A percentile compares a stretch with the other conserved stretches of the same genome.
Conservation (phyloP, 192 early-diverging fungal genomes). For the Linnemannia schmuckeri region DNA sequence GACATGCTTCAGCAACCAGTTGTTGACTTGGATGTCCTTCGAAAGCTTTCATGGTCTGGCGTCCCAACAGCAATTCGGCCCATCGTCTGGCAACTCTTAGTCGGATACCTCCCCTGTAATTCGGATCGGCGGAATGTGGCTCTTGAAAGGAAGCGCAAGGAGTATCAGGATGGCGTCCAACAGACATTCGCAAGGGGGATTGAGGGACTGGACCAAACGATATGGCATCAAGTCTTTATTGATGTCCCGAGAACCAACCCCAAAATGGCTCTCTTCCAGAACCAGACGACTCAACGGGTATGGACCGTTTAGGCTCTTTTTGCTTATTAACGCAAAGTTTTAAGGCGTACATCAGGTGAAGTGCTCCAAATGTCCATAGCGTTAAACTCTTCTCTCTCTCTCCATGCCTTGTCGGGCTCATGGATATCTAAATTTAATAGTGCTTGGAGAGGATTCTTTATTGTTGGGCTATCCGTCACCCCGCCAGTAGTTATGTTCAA, state of each 20-base stretch:
- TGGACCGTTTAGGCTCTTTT: background rate
- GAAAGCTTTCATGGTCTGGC: slow-evolving; percentile 93
- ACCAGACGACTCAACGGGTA: slow-evolving; percentile 83
- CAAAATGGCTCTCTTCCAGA: slow-evolving; percentile 87
- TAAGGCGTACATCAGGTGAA: background rate
- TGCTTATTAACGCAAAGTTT: background rate
- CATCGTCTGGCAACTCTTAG: slow-evolving; percentile 93
- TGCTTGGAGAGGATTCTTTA: slow-evolving; percentile 94
- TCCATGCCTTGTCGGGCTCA: background rate
- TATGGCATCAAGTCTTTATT: slow-evolving; percentile 94
- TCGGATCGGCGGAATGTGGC: slow-evolving; percentile 87
- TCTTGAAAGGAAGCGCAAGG: slow-evolving; percentile 89
- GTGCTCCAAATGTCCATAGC: background rate
- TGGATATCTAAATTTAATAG: slow-evolving; percentile 50
- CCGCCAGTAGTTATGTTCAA: slow-evolving; percentile 99
- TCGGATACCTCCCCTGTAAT: slow-evolving; percentile 93
- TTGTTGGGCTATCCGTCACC: slow-evolving; percentile 97
- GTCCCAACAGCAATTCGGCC: slow-evolving; percentile 89
- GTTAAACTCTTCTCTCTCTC: background rate
- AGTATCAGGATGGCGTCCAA: slow-evolving; percentile 89
- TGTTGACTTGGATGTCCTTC: slow-evolving; percentile 81
- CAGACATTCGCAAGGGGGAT: slow-evolving; percentile 88
- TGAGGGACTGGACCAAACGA: slow-evolving; percentile 81
- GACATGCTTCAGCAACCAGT: slow-evolving; percentile 66
- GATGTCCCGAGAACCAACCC: slow-evolving; percentile 95